Evolutionary conservation across 169 alveolate species (phyloP).

Genomic region (Eimeria maxima): DNA sequence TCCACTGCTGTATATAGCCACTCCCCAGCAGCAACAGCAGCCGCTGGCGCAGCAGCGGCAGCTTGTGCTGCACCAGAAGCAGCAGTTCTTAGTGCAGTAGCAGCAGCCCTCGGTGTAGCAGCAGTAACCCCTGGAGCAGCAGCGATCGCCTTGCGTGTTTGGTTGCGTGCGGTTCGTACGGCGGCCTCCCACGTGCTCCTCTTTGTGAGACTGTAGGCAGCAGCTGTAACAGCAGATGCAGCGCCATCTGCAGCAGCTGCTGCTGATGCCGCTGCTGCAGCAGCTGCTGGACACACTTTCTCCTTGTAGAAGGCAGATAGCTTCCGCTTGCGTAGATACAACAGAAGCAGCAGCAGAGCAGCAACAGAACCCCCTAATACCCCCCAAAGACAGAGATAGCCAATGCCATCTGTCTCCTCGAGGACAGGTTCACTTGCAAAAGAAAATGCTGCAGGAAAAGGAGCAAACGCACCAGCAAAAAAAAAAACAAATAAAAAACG

Average conservation of each 20-base stretch:
- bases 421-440: background rate
- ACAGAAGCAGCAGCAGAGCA: slow-evolving; percentile 36
- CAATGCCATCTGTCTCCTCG: background rate
- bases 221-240: background rate
- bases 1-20: slow-evolving; percentile 9
- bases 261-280: slow-evolving; percentile 31
- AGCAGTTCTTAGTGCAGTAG: too few relatives aligned
- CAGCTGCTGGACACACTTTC: background rate
- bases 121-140: too few relatives aligned
- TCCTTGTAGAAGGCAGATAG: background rate
- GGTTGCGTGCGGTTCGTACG: background rate
- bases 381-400: background rate
- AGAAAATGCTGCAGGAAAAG: background rate
- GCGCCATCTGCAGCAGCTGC: slow-evolving; percentile 1
- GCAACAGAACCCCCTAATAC: slow-evolving; percentile 31
- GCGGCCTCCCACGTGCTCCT: slow-evolving; percentile 18
- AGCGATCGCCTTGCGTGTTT: background rate
- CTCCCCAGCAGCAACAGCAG: slow-evolving; percentile 12
- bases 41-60: slow-evolving; percentile 5
- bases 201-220: background rate
- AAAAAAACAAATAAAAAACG: too few relatives aligned
- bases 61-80: background rate
- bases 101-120: too few relatives aligned
- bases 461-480: background rate
- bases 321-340: slow-evolving; percentile 8